These are phyloP conservation scores for Tetradesmus obliquus DNA, from an alignment of 139 green algal genomes.

Conservation along the genomic window DNA sequence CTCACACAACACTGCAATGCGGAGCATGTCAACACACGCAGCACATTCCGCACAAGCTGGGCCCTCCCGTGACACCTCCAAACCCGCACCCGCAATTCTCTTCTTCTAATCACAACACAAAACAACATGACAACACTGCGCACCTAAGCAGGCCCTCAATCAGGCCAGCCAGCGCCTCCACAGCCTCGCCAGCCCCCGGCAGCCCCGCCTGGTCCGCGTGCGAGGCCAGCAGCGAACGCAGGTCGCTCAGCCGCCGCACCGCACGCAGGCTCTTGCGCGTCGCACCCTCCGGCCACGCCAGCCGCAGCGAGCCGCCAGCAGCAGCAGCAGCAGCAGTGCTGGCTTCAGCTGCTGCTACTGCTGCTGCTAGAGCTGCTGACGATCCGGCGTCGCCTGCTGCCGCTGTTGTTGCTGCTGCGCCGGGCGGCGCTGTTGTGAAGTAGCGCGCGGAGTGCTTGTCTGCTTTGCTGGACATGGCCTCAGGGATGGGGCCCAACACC, in stretches of 20 bases:
- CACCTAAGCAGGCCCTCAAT: conserved; percentile 29
- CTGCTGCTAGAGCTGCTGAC: background rate
- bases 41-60: background rate
- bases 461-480: conserved; percentile 51
- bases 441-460: conserved; percentile 51
- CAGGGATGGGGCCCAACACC: conserved; percentile 84
- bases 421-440: conserved; percentile 37
- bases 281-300: conserved; percentile 86
- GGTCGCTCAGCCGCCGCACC: conserved; percentile 60
- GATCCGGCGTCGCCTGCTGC: background rate
- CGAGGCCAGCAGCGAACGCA: conserved; percentile 17
- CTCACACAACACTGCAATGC: background rate
- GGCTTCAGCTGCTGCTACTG: background rate
- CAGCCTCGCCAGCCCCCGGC: background rate
- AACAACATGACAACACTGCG: background rate
- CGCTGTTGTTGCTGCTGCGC: background rate
- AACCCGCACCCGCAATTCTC: background rate
- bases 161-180: conserved; percentile 34
- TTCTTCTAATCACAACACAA: background rate
- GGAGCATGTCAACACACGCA: background rate
- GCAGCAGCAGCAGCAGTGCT: background rate
- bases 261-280: conserved; percentile 82
- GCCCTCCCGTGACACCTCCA: background rate
- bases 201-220: conserved; percentile 14
- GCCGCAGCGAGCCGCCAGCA: conserved; percentile 33